These are phyloP conservation scores for Periconia macrospinosa DNA, from an alignment of 2,329 filamentous ascomycete genomes.

Conservation along the genomic window DNA sequence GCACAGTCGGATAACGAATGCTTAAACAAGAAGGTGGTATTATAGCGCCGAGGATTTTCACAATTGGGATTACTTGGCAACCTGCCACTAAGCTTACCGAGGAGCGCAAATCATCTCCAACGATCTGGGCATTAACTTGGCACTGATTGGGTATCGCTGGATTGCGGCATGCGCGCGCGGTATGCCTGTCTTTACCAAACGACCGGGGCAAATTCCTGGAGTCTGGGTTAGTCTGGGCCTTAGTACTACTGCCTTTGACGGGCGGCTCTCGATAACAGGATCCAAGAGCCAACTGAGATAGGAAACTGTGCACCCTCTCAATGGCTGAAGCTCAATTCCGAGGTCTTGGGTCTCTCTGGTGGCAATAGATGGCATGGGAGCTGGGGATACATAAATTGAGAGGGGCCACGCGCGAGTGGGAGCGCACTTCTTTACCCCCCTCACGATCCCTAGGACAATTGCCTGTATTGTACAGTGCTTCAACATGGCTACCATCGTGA, in stretches of 20 bases:
- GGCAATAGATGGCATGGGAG: not conserved
- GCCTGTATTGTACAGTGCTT: not conserved
- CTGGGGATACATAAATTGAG: not conserved
- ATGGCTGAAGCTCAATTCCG: not conserved
- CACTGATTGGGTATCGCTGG: not conserved
- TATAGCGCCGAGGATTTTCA: not conserved
- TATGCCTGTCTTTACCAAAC: not conserved
- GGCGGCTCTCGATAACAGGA: not conserved
- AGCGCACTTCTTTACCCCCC: not conserved
- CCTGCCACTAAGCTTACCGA: not conserved
- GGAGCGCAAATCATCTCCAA: not conserved
- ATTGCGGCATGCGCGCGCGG: not conserved
- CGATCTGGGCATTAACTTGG: conserved; percentile 1
- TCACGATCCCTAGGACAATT: not conserved
- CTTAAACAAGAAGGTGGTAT: not conserved
- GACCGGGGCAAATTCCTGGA: not conserved
- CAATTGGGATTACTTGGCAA: not conserved
- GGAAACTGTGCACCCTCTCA: not conserved
- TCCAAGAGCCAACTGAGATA: not conserved
- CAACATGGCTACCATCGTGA: conserved; percentile 24
- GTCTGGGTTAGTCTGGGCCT: conserved; percentile 1
- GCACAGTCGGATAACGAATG: not conserved
- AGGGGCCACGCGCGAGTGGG: not conserved
- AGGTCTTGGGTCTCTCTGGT: not conserved
- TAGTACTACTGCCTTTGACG: not conserved